Percentiles rank a stretch among this genome's conserved stretches.
phyloP scores from a whole-genome alignment of 73 alveolate genomes.

The Stentor coeruleus region DNA sequence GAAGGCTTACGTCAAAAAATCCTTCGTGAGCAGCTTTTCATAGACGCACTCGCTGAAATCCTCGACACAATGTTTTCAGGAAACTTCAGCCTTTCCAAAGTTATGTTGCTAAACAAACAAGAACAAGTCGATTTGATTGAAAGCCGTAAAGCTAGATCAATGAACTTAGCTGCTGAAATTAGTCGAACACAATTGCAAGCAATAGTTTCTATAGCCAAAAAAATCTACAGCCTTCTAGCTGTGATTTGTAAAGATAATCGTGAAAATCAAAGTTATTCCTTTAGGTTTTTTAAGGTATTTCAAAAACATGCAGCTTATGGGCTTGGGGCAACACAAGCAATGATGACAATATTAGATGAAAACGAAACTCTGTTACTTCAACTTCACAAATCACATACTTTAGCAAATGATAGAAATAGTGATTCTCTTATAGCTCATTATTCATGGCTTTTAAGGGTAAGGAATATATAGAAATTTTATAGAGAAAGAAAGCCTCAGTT shows the following conservation, averaged over 20 bases:
- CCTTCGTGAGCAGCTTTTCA: conserved; percentile 24
- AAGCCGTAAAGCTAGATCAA: neutral
- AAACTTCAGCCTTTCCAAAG: neutral
- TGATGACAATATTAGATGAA: conserved; percentile 24
- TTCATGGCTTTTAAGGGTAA: neutral
- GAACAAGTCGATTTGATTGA: neutral
- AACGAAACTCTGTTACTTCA: conserved; percentile 22
- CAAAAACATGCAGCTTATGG: neutral
- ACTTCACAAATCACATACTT: neutral
- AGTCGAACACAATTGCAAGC: neutral
- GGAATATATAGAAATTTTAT: neutral
- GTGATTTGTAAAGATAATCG: conserved; percentile 10
- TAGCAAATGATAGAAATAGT: neutral
- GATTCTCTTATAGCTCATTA: neutral
- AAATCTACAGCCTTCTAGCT: neutral
- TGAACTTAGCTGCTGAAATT: neutral
- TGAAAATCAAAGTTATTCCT: conserved; percentile 22
- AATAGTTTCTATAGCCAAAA: neutral
- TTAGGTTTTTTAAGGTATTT: conserved; percentile 2
- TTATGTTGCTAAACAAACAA: neutral
- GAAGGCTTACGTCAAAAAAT: neutral
- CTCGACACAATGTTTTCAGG: conserved; percentile 8
- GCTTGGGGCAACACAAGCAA: conserved; percentile 20
- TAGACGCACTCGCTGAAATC: conserved; percentile 14
- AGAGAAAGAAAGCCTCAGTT: conserved; percentile 25